Evolutionary conservation across 768 basidiomycete species (phyloP), one percentile per base, ranked within the genome.

Genomic region (Lentinula lateritia): DNA sequence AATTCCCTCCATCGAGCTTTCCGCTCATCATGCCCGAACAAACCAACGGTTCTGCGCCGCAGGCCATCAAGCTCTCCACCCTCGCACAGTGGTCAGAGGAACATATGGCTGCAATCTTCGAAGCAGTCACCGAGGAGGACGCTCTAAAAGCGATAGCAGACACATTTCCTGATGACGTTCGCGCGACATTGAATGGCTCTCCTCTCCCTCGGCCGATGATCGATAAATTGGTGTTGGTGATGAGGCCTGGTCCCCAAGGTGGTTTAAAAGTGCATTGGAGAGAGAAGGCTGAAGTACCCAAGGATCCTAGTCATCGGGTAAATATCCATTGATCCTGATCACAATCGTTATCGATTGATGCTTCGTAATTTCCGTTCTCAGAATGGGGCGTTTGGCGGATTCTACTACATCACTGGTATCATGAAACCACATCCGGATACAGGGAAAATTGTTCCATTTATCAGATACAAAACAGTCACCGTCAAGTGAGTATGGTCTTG

Each of bases 341-440:
- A 61, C 36, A 57, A 60, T 43, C 23, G 32, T 54, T 3, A 23
- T 34, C 53, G n/a, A 4, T 35, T 32, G 50, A 36, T 63, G 39
- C 53, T 8, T 57, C 28, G 39, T 35, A n/a, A 16, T 28, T 13
- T 32, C 28, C 36, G 34, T 59, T 34, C 35, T 46, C 61, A 85
- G 83, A 72, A 74, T 62, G 83, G 83, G 36, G 71, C 75, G 10
- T 78, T 83, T 52, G 79, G 79, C 39, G 83, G 82, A 16, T 73
- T 76, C 56, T 85, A 85, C 68, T 66, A 78, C 52, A 81, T 84
- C 63, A 74, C 75, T 50, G 82, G 82, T n/a, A 74, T 84, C 32
- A 74, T 72, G 50, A 78, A 75, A 66, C 65, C 62, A 34, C 32
- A 75, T 42, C 71, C 78, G 15, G 78, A 73, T 34, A 70, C 71